A percentile compares a stretch with the other conserved stretches of the same genome.
These are phyloP conservation scores for Kwoniella sp. DNA, from an alignment of 768 basidiomycete genomes.

Conservation along the genomic window DNA sequence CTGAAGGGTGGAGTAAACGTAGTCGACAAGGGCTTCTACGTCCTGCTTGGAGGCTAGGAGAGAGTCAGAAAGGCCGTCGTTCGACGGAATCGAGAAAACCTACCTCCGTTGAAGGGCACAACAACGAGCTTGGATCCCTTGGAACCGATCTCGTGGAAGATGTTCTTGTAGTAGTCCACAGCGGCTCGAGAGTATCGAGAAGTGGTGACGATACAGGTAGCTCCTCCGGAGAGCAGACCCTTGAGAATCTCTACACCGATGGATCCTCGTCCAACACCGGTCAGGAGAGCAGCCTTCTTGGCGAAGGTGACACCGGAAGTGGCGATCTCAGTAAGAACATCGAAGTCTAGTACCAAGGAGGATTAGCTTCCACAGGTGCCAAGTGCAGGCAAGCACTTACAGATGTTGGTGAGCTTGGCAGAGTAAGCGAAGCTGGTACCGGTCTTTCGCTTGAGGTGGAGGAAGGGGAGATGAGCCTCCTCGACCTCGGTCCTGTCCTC, in stretches of 20 bases:
- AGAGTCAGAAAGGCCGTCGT: conserved; percentile 14
- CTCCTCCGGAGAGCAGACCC: conserved; percentile 91
- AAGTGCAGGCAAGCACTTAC: conserved; percentile 50
- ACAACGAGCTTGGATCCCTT: conserved; percentile 95
- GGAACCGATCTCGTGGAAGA: conserved; percentile 92
- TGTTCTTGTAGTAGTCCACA: conserved; percentile 96
- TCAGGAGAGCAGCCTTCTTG: conserved; percentile 96
- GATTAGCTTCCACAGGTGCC: conserved; percentile 22
- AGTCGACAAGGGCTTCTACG: conserved; percentile 94
- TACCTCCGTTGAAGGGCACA: conserved; percentile 90
- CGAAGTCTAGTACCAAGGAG: conserved; percentile 71
- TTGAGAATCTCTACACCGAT: conserved; percentile 98
- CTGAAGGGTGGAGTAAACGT: conserved; percentile 90
- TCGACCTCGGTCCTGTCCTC: conserved; percentile 64
- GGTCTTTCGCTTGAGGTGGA: conserved; percentile 95
- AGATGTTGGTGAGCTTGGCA: conserved; percentile 73
- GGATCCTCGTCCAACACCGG: conserved; percentile 95
- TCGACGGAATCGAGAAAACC: no score
- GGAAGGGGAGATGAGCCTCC: conserved; percentile 84
- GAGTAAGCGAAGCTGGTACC: conserved; percentile 95
- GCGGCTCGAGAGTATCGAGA: conserved; percentile 87
- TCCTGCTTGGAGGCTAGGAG: conserved; percentile 83
- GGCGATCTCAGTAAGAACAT: conserved; percentile 95
- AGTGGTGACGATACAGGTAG: conserved; percentile 94
- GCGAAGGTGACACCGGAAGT: conserved; percentile 98